phyloP scores from a whole-genome alignment of 2,329 filamentous ascomycete genomes.

The Hypoxylon sp. region DNA sequence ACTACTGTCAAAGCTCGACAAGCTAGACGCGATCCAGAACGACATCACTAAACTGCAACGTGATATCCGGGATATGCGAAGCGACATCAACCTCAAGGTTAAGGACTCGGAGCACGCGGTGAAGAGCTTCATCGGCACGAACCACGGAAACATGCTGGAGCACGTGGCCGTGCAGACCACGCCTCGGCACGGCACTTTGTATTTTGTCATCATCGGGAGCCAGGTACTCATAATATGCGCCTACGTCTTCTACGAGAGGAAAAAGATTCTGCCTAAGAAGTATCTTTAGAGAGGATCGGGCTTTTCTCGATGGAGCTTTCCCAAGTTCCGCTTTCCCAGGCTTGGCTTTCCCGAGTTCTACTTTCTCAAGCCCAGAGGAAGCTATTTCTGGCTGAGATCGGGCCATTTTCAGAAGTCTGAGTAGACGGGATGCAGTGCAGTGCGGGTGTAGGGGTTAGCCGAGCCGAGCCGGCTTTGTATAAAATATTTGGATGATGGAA shows the following conservation, averaged over 20 bases:
- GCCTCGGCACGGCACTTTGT: conserved; percentile 61
- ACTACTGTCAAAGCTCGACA: conserved; percentile 55
- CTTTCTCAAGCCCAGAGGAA: no score
- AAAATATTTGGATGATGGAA: conserved; percentile 30
- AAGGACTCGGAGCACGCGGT: conserved; percentile 61
- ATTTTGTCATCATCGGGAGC: conserved; percentile 77
- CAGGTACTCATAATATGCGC: conserved; percentile 74
- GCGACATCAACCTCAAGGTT: conserved; percentile 60
- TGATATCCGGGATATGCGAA: conserved; percentile 66
- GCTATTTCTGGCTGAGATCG: no score
- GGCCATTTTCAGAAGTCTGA: no score
- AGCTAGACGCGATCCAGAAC: conserved; percentile 53
- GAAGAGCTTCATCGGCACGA: conserved; percentile 60
- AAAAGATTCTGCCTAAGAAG: conserved; percentile 86
- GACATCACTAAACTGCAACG: conserved; percentile 63
- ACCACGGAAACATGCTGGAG: conserved; percentile 59
- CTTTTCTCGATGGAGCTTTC: no score
- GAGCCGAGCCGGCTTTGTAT: conserved; percentile 37
- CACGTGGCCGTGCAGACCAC: conserved; percentile 57
- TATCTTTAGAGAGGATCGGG: conserved; percentile 73
- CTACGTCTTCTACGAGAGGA: conserved; percentile 83
- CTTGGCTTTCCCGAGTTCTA: no score
- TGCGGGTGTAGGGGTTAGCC: no score
- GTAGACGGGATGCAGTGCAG: conserved; percentile 2
- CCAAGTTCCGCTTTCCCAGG: no score